phyloP scores from a whole-genome alignment of 2,329 filamentous ascomycete genomes.

The Nothophaeocryptopus gaeumannii region DNA sequence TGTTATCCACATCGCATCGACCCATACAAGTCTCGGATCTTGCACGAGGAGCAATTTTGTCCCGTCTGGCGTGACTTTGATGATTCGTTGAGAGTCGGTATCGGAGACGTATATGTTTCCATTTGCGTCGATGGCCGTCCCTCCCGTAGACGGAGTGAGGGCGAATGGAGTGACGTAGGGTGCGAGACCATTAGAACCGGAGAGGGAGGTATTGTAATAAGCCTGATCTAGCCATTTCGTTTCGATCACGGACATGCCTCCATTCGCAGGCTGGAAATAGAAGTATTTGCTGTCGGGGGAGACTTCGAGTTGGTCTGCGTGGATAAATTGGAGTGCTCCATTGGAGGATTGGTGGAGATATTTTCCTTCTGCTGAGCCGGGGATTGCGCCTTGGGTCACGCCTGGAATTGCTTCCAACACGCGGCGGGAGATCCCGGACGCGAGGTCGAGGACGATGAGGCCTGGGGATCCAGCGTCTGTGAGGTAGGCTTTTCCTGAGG shows the following conservation, averaged over 20 bases:
- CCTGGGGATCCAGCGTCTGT: conserved; percentile 25
- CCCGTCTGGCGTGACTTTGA: conserved; percentile 30
- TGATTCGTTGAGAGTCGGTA: conserved; percentile 32
- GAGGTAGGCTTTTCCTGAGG: conserved; percentile 30
- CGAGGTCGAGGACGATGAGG: conserved; percentile 19
- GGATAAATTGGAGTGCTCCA: conserved; percentile 27
- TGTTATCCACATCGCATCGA: conserved; percentile 34
- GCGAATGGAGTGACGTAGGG: conserved; percentile 33
- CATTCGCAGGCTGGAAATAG: conserved; percentile 40
- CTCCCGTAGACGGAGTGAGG: conserved; percentile 38
- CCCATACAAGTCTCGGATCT: conserved; percentile 32
- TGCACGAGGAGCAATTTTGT: conserved; percentile 29
- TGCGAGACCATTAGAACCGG: conserved; percentile 21
- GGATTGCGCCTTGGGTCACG: conserved; percentile 26
- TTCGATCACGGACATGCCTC: conserved; percentile 37
- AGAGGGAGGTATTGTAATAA: conserved; percentile 35
- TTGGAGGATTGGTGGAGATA: conserved; percentile 23
- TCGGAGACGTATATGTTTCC: conserved; percentile 41
- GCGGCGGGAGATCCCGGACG: conserved; percentile 22
- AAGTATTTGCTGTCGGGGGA: conserved; percentile 38
- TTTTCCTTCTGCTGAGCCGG: conserved; percentile 33
- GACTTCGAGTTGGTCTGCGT: conserved; percentile 41
- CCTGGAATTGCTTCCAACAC: conserved; percentile 31
- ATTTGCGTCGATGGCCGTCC: conserved; percentile 39
- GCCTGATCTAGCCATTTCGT: conserved; percentile 36